Base-by-base conservation (phyloP, 2,329 filamentous ascomycete species). In the Karstenula rhodostoma region DNA sequence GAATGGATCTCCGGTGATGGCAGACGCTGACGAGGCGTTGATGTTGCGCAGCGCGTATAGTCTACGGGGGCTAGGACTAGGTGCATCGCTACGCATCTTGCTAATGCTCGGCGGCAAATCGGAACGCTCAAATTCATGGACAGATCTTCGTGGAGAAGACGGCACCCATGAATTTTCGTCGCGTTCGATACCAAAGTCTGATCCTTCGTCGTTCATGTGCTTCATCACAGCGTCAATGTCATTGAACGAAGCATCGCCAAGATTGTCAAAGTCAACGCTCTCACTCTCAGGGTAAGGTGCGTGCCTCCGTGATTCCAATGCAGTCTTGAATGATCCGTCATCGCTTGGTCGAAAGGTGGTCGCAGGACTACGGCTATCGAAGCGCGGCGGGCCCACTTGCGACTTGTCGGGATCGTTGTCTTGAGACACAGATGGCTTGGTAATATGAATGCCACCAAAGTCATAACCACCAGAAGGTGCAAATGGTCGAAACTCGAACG, bases 221-320 rank as follows among this genome's bases (percentile, higher is more conserved):
- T 90, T 87, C 93, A 98, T 97, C 55, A 97, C 89, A 47, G 90
- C 92, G 80, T 97, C 94, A 70, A 97, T 94, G 73, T 97, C 93
- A 67, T 94, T 90, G 68, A 92, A 92, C 0, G 89, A 83, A 35
- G 82, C 79, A 53, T 82, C 69, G 32, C 70, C 71, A 57, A 72
- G 58, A 46, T 70, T 64, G 29, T 77, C 70, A 51, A 76, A 75
- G 47, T 77, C 77, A 44, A 76, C 68, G 56, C 73, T 75, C 58
- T 78, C 77, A 56, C 72, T 77, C 37, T 77, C 73, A 19, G 76
- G 67, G 55, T 78, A 78, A 7, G 71, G 68, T 17, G 65, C 64
- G 33, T 72, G 72, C 60, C 73, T 74, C 23, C 72, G 67, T 25
- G 68, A 67, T 58, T 77, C 75, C 62, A 77, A 62, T 13, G 75